A percentile compares a stretch with the other conserved stretches of the same genome.
Evolutionary conservation across 2,329 filamentous ascomycete species (phyloP).

Genomic region (Leptographium radiaticola): DNA sequence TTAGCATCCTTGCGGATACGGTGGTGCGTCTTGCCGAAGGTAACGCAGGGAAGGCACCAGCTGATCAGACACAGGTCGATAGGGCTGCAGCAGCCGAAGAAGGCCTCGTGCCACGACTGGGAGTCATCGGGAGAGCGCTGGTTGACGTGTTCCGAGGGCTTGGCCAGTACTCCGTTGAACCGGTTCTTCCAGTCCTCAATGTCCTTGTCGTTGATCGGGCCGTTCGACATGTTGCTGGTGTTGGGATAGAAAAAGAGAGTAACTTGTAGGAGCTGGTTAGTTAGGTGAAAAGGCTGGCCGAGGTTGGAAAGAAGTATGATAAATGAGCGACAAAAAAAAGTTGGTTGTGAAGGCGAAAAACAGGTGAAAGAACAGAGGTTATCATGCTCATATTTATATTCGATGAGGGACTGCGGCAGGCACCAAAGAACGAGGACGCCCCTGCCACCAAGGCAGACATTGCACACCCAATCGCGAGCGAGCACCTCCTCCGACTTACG

Average conservation of each 20-base stretch:
- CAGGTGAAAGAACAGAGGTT: neutral
- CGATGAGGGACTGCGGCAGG: neutral
- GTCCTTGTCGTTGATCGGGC: constrained; percentile 28
- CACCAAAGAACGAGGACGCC: neutral
- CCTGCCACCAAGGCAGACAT: neutral
- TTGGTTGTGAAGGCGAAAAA: neutral
- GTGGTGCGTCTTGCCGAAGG: constrained; percentile 35
- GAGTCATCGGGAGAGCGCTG: constrained; percentile 24
- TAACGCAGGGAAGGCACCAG: constrained; percentile 33
- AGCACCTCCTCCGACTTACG: no score
- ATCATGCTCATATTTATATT: neutral
- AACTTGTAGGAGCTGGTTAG: neutral
- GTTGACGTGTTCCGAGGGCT: constrained; percentile 28
- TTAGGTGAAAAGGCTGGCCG: neutral
- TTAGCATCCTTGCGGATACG: constrained; percentile 26
- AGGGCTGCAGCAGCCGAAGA: constrained; percentile 32
- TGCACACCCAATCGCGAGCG: no score
- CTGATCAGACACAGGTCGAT: constrained; percentile 30
- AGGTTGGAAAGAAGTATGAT: neutral
- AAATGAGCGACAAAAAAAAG: neutral
- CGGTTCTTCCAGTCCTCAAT: constrained; percentile 29
- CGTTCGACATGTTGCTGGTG: constrained; percentile 10
- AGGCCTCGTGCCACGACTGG: constrained; percentile 24
- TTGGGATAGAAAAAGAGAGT: neutral
- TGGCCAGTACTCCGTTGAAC: constrained; percentile 29